Evolutionary conservation across 257 asterid genomes (phyloP), one percentile per base, ranked within the genome.

Genomic region (Petunia axillaris): DNA sequence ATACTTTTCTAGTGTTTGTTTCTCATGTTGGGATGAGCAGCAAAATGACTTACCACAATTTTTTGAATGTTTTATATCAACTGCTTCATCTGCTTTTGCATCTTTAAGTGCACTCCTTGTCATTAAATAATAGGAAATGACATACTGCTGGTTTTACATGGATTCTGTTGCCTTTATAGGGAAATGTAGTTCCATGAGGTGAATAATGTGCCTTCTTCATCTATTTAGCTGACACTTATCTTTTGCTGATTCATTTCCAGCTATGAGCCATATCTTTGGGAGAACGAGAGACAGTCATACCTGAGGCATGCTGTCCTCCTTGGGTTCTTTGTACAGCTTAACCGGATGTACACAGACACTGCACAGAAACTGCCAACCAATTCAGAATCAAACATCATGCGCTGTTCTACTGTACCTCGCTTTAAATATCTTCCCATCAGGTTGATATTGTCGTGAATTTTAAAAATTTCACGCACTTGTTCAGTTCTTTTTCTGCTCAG

Each of bases 371-470:
- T 90, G 77, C 90, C 95, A 67, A 89, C 95, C 82, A 96, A 94
- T 88, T 88, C 98, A 9, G 98, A 94, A 79, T 96, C 99, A 84
- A 96, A 96, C 87, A 89, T 93, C 82, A 89, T 96, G 98, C 91
- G 93, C 78, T 96, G 99, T 90, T 96, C 98, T 36, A 85, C 87
- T 70, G 98, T 96, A 59, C 97, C 99, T 80, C 99, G 99, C 81
- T 96, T 94, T 89, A 96, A 92, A 84, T 96, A 96, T 87, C 97
- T 96, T 82, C 99, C 99, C 79, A 94, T 96, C 92, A 96, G 99
- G 99, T 96, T 81, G 79, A 50, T 36, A 80, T 76, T 77, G 57
- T 39, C 81, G 64, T 83, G 83, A 77, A 74, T 82, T 76, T 77
- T 25, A 39, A 43, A 37, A 38, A 8, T 58, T 37, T 5, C 46